Base-by-base conservation (phyloP, 1,284 basidiomycete genomes). In the Athelia sp. region DNA sequence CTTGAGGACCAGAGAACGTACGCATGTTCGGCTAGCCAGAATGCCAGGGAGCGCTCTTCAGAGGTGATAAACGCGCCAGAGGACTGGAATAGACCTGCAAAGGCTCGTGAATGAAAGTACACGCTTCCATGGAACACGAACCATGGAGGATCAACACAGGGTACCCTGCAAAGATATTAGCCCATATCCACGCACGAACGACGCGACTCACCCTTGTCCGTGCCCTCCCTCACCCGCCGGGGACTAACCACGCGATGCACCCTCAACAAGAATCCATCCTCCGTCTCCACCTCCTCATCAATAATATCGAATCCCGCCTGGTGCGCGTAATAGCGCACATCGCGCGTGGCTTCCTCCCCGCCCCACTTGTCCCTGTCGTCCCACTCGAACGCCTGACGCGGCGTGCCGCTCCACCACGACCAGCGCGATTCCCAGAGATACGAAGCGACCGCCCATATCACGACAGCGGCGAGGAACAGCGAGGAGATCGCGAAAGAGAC, bases 11-110 rank as follows among this genome's bases (percentile, higher is more conserved):
- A 29, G n/a, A 42, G n/a, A 34, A 45, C 32, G 19, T 34, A 63
- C 60, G 72, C 75, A 43, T 79, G 69, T 49, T 73, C 70, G 4
- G 79, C 76, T 4, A 83, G 66, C 80, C 80, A 83, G 61, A 83
- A 82, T 1, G 81, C 79, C 13, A 83, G 62, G 24, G 72, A 75
- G 6, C 81, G 67, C 50, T 83, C 80, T 57, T 83, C 81, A 14
- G 75, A 78, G 0, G 81, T 83, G 52, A 83, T 73, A 58, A 83
- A 83, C 40, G 72, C 75, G 4, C 81, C 81, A n/a, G 74, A 75
- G 3, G 73, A 76, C 63, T 83, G 81, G 63, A 83, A 83, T 3
- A 82, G 66, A 31, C 81, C 56, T 58, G 43, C 13, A 14, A 18
- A 14, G 22, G 19, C 35, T 35, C 17, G 3, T 29, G 21, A 34